Percentiles rank a stretch among this genome's conserved stretches.
Evolutionary conservation across 2,329 filamentous ascomycete species (phyloP).

Genomic region (Periconia macrospinosa): DNA sequence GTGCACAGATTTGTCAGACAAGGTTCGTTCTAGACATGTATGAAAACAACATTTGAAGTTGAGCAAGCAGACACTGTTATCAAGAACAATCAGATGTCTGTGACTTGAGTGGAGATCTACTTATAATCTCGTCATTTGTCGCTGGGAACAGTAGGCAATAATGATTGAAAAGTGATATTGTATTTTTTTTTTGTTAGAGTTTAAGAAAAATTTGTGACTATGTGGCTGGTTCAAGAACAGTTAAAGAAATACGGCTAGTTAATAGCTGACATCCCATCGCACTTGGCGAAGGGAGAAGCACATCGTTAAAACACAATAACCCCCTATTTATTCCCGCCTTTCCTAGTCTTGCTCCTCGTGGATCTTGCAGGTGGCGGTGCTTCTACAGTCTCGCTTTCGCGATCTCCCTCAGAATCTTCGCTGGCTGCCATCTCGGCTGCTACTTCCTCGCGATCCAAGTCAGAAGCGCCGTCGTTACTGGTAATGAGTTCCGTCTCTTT

Average conservation of each 20-base stretch:
- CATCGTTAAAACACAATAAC: too few relatives aligned
- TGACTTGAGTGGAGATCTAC: too few relatives aligned
- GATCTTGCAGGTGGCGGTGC: conserved; percentile 36
- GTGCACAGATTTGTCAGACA: too few relatives aligned
- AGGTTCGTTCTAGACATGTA: too few relatives aligned
- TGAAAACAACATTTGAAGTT: too few relatives aligned
- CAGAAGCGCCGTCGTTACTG: conserved; percentile 14
- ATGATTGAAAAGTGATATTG: too few relatives aligned
- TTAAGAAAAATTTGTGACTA: neutral
- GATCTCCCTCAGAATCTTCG: conserved; percentile 22
- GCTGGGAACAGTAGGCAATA: too few relatives aligned
- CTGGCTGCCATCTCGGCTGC: conserved; percentile 16
- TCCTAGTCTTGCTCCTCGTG: conserved; percentile 47
- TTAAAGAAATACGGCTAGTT: conserved; percentile 1
- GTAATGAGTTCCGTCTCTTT: conserved; percentile 15
- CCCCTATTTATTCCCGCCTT: conserved; percentile 41
- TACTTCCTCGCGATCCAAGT: conserved; percentile 26
- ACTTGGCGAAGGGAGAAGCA: neutral
- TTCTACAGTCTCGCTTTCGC: conserved; percentile 24
- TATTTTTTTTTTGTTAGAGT: too few relatives aligned
- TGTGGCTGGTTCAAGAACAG: neutral
- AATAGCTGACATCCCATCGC: neutral
- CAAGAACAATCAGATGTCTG: too few relatives aligned
- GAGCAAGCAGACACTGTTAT: too few relatives aligned
- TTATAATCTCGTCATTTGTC: too few relatives aligned